Conservation (phyloP, 352 stramenopile species). For the Pilasporangium apinafurcum region DNA sequence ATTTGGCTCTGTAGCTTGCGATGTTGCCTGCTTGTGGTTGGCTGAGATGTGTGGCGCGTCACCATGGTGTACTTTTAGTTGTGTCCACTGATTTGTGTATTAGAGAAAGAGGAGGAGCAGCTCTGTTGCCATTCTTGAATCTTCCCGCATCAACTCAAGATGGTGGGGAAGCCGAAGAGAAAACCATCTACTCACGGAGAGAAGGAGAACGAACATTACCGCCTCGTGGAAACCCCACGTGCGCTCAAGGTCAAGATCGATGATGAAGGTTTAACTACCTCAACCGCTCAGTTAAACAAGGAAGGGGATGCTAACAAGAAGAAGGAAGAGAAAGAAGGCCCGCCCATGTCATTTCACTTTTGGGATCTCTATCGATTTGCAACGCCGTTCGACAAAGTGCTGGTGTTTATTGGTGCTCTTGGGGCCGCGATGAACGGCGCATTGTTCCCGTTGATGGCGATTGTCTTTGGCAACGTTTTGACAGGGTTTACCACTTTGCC, state of each 20-base stretch:
- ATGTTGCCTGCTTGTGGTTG: no score
- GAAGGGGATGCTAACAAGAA: constrained; percentile 8
- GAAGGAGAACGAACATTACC: no score
- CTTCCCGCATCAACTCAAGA: no score
- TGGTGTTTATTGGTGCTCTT: constrained; percentile 18
- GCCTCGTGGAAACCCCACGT: no score
- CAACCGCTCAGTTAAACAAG: constrained; percentile 1
- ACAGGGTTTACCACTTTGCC: constrained; percentile 15
- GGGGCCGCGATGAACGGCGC: constrained; percentile 21
- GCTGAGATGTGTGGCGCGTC: no score
- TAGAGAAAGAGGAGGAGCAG: no score
- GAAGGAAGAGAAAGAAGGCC: constrained; percentile 10
- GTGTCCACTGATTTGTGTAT: no score
- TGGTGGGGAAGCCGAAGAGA: no score
- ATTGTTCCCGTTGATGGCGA: constrained; percentile 33
- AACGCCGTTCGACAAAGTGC: constrained; percentile 19
- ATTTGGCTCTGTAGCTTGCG: no score
- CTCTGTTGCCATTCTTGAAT: no score
- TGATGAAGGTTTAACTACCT: not conserved
- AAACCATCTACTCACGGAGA: no score
- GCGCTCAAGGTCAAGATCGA: not conserved
- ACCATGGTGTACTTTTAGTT: no score
- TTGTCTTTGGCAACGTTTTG: constrained; percentile 33
- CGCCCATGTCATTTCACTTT: constrained; percentile 23
- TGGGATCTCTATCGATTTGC: constrained; percentile 27